phyloP scores from a whole-genome alignment of 352 stramenopile genomes.

The Peronospora belbahrii region DNA sequence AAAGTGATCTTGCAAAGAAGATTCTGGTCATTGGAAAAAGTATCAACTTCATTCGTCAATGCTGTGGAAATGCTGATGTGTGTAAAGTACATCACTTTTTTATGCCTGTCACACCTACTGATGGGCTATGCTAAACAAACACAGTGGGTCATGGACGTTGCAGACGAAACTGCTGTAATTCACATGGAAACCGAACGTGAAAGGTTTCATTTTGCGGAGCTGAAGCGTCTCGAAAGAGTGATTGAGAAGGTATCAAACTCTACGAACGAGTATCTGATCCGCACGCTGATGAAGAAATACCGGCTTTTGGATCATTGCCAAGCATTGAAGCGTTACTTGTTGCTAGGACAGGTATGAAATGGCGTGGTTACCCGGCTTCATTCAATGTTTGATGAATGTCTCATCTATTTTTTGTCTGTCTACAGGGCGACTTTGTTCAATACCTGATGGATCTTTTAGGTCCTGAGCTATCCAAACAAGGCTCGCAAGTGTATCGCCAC shows the following conservation, averaged over 20 bases:
- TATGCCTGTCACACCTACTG: not conserved
- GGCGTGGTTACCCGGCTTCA: not conserved
- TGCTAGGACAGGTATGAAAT: conserved; percentile 89
- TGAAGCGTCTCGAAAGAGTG: conserved; percentile 62
- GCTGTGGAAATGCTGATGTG: conserved; percentile 88
- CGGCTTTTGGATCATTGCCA: conserved; percentile 91
- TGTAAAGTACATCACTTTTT: conserved; percentile 4
- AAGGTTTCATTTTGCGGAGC: conserved; percentile 56
- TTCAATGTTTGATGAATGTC: not conserved
- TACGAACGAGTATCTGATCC: conserved; percentile 88
- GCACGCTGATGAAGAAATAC: conserved; percentile 89
- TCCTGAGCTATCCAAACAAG: conserved; percentile 86
- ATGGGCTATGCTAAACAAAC: not conserved
- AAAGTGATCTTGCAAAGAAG: conserved; percentile 87
- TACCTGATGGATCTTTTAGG: conserved; percentile 92
- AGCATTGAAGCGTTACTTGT: conserved; percentile 95
- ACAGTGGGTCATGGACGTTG: conserved; percentile 71
- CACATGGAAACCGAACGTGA: conserved; percentile 50
- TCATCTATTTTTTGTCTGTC: not conserved
- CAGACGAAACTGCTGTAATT: conserved; percentile 32
- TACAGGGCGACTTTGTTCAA: conserved; percentile 94
- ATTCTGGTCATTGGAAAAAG: conserved; percentile 96
- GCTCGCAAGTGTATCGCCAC: conserved; percentile 91
- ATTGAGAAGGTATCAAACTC: conserved; percentile 71
- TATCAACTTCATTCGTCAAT: conserved; percentile 98